Conservation (phyloP, 2,329 filamentous ascomycete species). For the Colletotrichum filicis region DNA sequence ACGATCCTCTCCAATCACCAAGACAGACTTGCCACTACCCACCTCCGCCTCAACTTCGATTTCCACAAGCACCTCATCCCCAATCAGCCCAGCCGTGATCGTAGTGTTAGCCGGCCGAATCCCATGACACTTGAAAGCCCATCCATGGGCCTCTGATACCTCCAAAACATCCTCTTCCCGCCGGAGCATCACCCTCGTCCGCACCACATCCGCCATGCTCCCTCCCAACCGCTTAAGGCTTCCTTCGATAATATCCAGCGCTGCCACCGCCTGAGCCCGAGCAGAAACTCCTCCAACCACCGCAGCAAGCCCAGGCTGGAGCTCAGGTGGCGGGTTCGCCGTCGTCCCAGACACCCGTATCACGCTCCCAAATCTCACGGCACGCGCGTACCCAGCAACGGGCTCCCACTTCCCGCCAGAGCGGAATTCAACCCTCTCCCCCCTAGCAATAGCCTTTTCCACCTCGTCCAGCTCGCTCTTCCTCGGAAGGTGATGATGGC, state of each 20-base stretch:
- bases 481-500: constrained; percentile 8
- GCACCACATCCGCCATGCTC: constrained; percentile 22
- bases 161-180: constrained; percentile 10
- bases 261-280: constrained; percentile 17
- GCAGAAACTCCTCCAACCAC: constrained; percentile 15
- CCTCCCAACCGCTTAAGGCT: background rate
- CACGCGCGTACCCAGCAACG: constrained; percentile 17
- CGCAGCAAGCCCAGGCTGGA: background rate
- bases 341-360: constrained; percentile 23
- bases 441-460: constrained; percentile 6
- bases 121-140: constrained; percentile 16
- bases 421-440: constrained; percentile 9
- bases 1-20: background rate
- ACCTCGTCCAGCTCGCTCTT: background rate
- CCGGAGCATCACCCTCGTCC: constrained; percentile 25
- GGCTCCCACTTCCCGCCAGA: constrained; percentile 25
- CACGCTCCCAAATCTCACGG: background rate
- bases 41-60: constrained; percentile 12
- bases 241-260: constrained; percentile 12
- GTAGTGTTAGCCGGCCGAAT: constrained; percentile 5
- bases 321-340: constrained; percentile 11
- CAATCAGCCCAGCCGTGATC: constrained; percentile 6
- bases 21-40: constrained; percentile 1
- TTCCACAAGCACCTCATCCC: constrained; percentile 17
- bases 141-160: constrained; percentile 19